Evolutionary conservation across 176 grass and related monocot species (phyloP).

Genomic region (Aegilops tauschii): DNA sequence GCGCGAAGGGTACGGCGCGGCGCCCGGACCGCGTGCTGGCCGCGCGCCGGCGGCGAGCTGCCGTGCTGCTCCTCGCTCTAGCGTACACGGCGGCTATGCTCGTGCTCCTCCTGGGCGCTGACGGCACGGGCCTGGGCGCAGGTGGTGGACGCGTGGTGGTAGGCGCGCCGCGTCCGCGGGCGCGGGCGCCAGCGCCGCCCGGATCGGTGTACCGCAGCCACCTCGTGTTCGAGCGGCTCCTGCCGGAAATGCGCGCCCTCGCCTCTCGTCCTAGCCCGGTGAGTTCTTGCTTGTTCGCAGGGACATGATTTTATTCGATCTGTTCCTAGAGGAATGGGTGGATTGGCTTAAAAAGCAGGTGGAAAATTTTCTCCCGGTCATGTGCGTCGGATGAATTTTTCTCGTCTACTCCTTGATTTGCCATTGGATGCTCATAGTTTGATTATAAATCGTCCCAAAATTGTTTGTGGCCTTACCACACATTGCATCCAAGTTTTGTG

Average conservation of each 20-base stretch:
- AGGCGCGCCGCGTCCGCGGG: slow-evolving; percentile 11
- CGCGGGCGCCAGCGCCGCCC: slow-evolving; percentile 28
- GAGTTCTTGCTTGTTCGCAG: not conserved
- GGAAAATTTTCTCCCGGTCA: not conserved
- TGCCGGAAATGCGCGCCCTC: slow-evolving; percentile 57
- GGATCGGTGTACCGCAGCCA: slow-evolving; percentile 82
- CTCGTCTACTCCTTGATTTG: not conserved
- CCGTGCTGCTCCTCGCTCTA: slow-evolving; percentile 52
- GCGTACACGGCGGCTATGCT: slow-evolving; percentile 51
- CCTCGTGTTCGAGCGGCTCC: slow-evolving; percentile 71
- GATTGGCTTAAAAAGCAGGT: not conserved
- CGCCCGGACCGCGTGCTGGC: slow-evolving; percentile 30
- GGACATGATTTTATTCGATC: not conserved
- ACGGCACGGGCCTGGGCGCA: slow-evolving; percentile 18
- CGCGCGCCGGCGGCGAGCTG: slow-evolving; percentile 40
- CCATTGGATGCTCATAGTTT: not conserved
- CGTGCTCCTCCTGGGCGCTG: slow-evolving; percentile 36
- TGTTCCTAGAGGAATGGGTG: not conserved
- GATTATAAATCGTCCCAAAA: not conserved
- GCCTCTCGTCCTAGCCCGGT: slow-evolving; percentile 23
- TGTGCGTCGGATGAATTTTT: not conserved
- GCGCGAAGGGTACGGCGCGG: slow-evolving; percentile 14
- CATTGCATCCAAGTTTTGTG: not conserved
- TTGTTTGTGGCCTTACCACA: not conserved
- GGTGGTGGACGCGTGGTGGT: slow-evolving; percentile 27